A percentile compares a stretch with the other conserved stretches of the same genome.
Evolutionary conservation across 2,329 filamentous ascomycete genomes (phyloP).

Genomic region (Fusarium sp.): DNA sequence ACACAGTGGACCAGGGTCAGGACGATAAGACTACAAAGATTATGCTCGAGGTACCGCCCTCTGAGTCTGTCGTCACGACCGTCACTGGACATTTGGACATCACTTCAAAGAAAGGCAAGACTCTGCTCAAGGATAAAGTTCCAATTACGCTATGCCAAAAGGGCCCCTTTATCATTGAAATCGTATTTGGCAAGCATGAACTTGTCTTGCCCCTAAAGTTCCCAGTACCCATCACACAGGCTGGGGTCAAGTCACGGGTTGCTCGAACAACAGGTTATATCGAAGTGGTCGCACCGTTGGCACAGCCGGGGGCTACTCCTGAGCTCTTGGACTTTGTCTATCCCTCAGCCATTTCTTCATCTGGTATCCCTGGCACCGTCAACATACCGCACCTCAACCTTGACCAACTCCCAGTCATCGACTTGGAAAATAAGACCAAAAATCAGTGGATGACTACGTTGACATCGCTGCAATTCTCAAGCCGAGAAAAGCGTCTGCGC

Average conservation of each 20-base stretch:
- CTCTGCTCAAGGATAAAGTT: slow-evolving; percentile 51
- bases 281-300: slow-evolving; percentile 53
- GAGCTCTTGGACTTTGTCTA: slow-evolving; percentile 50
- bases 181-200: slow-evolving; percentile 50
- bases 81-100: slow-evolving; percentile 55
- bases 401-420: slow-evolving; percentile 55
- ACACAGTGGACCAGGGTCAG: slow-evolving; percentile 22
- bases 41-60: slow-evolving; percentile 44
- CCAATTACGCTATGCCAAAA: slow-evolving; percentile 51
- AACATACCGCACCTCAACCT: slow-evolving; percentile 56
- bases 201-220: slow-evolving; percentile 51
- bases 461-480: slow-evolving; percentile 53
- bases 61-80: slow-evolving; percentile 45
- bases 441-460: slow-evolving; percentile 53
- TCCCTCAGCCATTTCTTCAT: slow-evolving; percentile 45
- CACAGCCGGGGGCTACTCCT: slow-evolving; percentile 35
- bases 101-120: slow-evolving; percentile 46
- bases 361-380: slow-evolving; percentile 48
- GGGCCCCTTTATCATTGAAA: slow-evolving; percentile 53
- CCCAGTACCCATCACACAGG: slow-evolving; percentile 51
- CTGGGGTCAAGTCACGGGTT: slow-evolving; percentile 51
- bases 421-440: slow-evolving; percentile 48
- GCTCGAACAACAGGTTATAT: slow-evolving; percentile 56
- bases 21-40: slow-evolving; percentile 42
- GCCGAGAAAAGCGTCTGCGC: slow-evolving; percentile 52